These are phyloP conservation scores for Mycena albidolilacea DNA, from an alignment of 768 basidiomycete genomes.

Conservation along the genomic window DNA sequence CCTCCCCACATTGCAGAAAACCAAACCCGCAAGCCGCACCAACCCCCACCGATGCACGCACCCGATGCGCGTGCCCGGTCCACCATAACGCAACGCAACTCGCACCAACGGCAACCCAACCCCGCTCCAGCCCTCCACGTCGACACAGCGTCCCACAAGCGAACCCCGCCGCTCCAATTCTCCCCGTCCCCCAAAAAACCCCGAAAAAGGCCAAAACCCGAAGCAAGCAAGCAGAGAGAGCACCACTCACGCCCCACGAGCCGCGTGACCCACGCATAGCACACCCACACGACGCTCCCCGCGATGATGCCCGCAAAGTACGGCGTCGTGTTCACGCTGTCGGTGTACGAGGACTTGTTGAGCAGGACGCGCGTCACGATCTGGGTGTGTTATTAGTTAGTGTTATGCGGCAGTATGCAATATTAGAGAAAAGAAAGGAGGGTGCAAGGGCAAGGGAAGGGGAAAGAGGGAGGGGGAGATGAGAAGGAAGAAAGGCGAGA, in stretches of 20 bases:
- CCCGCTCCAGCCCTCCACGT: background rate
- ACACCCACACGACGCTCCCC: conserved; percentile 89
- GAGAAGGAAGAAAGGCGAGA: no score
- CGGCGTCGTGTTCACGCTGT: conserved; percentile 87
- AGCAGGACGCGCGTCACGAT: conserved; percentile 89
- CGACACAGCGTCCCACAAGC: no score
- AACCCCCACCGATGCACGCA: no score
- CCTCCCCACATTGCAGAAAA: no score
- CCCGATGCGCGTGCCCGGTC: no score
- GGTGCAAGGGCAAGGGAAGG: background rate
- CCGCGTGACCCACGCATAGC: conserved; percentile 84
- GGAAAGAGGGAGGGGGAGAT: background rate
- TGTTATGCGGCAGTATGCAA: no score
- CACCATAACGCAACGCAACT: no score
- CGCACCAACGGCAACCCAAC: no score
- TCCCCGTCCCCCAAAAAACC: no score
- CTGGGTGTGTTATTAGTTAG: conserved; percentile 49
- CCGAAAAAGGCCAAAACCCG: no score
- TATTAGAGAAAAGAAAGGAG: background rate
- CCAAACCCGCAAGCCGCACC: no score
- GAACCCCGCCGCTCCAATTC: no score
- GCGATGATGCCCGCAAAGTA: conserved; percentile 95
- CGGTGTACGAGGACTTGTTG: conserved; percentile 86
- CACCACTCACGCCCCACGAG: conserved; percentile 75
- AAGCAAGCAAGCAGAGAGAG: background rate